Conservation (phyloP, 2,329 filamentous ascomycete genomes). For the Microdochium bolleyi region DNA sequence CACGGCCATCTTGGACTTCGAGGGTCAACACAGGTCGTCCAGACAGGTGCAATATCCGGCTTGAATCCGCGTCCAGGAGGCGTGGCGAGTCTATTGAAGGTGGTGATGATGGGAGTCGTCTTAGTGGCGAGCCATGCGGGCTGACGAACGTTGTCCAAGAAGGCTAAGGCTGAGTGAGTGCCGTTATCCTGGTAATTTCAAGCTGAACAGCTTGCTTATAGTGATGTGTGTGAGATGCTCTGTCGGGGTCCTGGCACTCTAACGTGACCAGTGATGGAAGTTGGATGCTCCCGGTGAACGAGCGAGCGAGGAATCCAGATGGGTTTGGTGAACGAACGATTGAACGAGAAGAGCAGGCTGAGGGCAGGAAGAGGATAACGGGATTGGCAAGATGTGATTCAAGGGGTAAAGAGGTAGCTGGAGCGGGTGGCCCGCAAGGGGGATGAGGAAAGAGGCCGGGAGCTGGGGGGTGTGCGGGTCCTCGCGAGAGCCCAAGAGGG, state of each 20-base stretch:
- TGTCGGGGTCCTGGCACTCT: neutral
- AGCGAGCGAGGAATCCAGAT: neutral
- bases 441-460: neutral
- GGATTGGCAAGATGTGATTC: neutral
- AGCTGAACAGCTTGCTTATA: neutral
- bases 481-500: neutral
- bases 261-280: neutral
- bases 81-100: neutral
- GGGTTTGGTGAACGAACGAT: neutral
- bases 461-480: neutral
- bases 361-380: neutral
- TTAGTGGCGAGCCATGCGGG: neutral
- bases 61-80: neutral
- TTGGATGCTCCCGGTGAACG: neutral
- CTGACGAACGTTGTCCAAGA: neutral
- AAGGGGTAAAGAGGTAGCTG: neutral
- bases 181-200: neutral
- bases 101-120: neutral
- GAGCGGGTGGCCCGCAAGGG: neutral
- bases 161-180: too few species aligned
- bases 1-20: neutral
- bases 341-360: neutral
- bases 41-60: neutral
- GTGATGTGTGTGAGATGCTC: neutral
- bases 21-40: neutral